These are phyloP conservation scores for Cornus florida DNA, from an alignment of 148 eudicot genomes.

Conservation along the genomic window DNA sequence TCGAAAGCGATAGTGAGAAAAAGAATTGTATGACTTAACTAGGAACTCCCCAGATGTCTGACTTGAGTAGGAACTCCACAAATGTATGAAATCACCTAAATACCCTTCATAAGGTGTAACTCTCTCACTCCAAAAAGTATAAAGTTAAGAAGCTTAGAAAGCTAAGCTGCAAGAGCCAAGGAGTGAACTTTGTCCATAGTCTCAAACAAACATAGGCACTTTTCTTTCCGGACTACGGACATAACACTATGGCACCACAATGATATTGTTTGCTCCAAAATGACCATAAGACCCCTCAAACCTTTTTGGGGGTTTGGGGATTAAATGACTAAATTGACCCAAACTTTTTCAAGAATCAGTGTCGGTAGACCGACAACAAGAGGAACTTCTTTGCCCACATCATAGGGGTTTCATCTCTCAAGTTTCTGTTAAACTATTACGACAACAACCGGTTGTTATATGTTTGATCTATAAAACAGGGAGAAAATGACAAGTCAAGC, in stretches of 20 bases:
- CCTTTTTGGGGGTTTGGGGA: background rate
- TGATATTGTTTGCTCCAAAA: background rate
- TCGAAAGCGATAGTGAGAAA: no score
- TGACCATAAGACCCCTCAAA: background rate
- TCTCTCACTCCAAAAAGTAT: background rate
- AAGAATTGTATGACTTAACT: no score
- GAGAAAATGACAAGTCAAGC: conserved; percentile 27
- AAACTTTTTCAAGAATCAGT: conserved; percentile 15
- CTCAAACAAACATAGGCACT: background rate
- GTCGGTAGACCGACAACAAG: conserved; percentile 31
- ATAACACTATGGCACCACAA: background rate
- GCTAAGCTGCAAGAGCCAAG: background rate
- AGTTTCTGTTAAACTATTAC: background rate
- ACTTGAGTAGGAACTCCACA: no score
- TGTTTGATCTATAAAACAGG: background rate
- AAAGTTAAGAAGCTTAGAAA: background rate
- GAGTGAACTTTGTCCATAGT: background rate
- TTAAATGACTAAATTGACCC: conserved; percentile 20
- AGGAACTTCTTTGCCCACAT: conserved; percentile 6
- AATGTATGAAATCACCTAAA: background rate
- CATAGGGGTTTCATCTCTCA: background rate
- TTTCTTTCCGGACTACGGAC: background rate
- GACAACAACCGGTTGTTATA: conserved; percentile 11
- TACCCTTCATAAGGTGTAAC: background rate
- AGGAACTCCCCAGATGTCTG: no score